Base-by-base conservation (phyloP, 2,329 filamentous ascomycete genomes). In the Penicillium concentricum region DNA sequence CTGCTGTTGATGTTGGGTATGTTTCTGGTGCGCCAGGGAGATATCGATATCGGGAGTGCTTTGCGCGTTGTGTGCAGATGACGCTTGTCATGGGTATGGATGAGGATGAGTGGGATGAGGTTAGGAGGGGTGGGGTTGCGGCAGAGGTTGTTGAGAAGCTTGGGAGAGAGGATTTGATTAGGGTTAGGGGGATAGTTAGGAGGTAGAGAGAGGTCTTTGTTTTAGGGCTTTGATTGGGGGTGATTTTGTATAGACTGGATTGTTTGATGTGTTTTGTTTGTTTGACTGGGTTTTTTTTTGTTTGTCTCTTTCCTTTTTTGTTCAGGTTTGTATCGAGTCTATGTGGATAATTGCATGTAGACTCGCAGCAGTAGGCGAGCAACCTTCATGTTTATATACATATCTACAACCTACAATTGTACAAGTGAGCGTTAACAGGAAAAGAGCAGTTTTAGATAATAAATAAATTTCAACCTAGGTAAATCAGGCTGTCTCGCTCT, bases 1-100 rank as follows among this genome's bases (percentile, higher is more conserved):
- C 73, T 2, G 77, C 76, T 8, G 73, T 78, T 22, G 74, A 76
- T 54, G 68, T 75, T 2, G 72, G 69, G 22, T 70, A 68, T 55
- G 64, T 67, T 6, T 58, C 69, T n/a, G 66, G 67, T 3, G 68
- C 65, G 2, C 65, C 71, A 9, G 72, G 68, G 4, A 86, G 89
- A 67, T 97, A 96, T 70, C 84, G 84, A 2, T 83, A 94, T 35
- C 81, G 91, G 32, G 92, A 96, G 69, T 76, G 84, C 3, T 96
- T 97, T 77, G 81, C 83, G 28, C 85, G 87, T 67, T 90, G 89
- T 56, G 82, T 83, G 57, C 91, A 97, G 80, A 87, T 96, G 66
- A 85, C 89, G 56, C 85, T 95, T 80, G 85, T 96, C 16, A 87
- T 93, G 71, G 93, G 92, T 65, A 95, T 97, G 91, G 92, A 97